Conservation (phyloP, 2,329 filamentous ascomycete genomes). For the Pseudopithomyces maydicus region DNA sequence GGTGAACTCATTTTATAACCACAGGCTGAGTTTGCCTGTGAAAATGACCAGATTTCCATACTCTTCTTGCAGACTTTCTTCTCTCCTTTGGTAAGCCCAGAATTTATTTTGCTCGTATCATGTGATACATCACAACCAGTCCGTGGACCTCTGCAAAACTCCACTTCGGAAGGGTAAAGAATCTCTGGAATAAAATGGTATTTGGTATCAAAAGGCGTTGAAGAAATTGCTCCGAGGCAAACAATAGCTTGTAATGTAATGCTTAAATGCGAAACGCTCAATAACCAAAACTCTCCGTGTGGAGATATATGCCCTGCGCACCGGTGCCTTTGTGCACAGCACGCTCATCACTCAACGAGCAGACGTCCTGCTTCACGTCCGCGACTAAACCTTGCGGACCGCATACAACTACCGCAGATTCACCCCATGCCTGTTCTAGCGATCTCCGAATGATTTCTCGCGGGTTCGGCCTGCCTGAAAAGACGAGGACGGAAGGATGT, state of each 20-base stretch:
- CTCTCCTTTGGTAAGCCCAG: no score
- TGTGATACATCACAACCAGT: no score
- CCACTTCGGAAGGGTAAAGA: no score
- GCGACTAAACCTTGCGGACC: slow-evolving; percentile 61
- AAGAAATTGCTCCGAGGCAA: background rate
- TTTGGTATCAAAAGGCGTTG: background rate
- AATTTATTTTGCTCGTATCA: no score
- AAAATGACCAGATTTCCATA: no score
- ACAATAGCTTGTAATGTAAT: background rate
- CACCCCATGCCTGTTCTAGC: slow-evolving; percentile 64
- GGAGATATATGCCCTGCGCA: slow-evolving; percentile 67
- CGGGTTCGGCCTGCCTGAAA: slow-evolving; percentile 59
- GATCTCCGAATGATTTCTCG: slow-evolving; percentile 58
- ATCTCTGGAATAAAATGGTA: background rate
- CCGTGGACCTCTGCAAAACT: no score
- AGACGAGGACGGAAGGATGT: slow-evolving; percentile 42
- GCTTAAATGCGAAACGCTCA: slow-evolving; percentile 20
- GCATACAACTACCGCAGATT: slow-evolving; percentile 67
- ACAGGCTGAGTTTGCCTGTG: no score
- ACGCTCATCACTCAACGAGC: slow-evolving; percentile 65
- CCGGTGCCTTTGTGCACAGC: slow-evolving; percentile 71
- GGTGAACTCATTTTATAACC: no score
- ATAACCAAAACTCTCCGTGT: slow-evolving; percentile 63
- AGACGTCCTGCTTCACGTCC: slow-evolving; percentile 61
- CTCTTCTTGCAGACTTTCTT: no score